These are phyloP conservation scores for Sisymbrium altissimum DNA, from an alignment of 345 rosid species.

Conservation along the genomic window DNA sequence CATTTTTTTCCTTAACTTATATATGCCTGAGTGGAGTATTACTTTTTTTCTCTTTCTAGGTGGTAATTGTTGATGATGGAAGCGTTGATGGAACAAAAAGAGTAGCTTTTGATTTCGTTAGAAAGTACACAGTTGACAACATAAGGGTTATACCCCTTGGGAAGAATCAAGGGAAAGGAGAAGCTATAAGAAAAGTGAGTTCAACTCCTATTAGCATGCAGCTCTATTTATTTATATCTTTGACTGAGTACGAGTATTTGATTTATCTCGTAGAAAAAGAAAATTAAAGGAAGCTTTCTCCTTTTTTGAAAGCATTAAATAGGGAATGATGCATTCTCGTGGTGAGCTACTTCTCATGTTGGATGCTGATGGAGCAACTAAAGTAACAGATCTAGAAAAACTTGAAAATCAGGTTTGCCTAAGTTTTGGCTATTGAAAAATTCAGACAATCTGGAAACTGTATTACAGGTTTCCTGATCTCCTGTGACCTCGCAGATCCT, in stretches of 20 bases:
- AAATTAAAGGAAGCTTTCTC: constrained; percentile 57
- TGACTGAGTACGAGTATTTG: constrained; percentile 3
- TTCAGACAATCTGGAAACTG: background rate
- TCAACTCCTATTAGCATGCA: constrained; percentile 19
- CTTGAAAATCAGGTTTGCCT: constrained; percentile 84
- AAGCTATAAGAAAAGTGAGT: constrained; percentile 98
- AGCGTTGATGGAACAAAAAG: constrained; percentile 82
- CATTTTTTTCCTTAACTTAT: background rate
- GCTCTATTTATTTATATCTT: background rate
- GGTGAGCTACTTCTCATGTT: constrained; percentile 95
- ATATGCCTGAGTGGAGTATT: background rate
- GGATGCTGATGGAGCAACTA: constrained; percentile 99
- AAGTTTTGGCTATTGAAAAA: background rate
- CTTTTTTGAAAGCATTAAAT: constrained; percentile 75
- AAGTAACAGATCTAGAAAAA: constrained; percentile 85
- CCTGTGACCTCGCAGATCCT: constrained; percentile 55
- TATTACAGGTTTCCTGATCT: constrained; percentile 33
- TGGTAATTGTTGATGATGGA: constrained; percentile 91
- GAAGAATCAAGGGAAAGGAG: constrained; percentile 96
- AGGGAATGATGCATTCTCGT: constrained; percentile 99
- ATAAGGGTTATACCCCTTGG: constrained; percentile 89
- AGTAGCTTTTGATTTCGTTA: constrained; percentile 79
- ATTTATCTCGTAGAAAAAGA: too few relatives aligned
- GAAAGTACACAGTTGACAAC: constrained; percentile 66
- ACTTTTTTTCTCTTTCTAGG: constrained; percentile 46